These are phyloP conservation scores for Epichloe brachyelytri DNA, from an alignment of 2,329 filamentous ascomycete species.

Conservation along the genomic window DNA sequence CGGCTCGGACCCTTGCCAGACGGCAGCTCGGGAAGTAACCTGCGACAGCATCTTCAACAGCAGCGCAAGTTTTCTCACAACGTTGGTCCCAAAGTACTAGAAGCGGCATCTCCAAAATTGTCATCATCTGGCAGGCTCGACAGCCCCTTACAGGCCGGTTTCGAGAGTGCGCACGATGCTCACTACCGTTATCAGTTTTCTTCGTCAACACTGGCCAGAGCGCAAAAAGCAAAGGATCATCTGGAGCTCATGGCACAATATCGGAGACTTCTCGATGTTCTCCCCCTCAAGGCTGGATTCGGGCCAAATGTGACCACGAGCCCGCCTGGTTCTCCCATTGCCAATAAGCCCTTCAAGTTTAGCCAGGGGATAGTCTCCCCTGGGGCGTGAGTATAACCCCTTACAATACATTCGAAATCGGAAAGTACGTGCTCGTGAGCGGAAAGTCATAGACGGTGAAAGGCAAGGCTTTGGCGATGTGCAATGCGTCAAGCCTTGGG, in stretches of 20 bases:
- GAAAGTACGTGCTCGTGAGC: constrained; percentile 68
- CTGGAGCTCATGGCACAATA: constrained; percentile 82
- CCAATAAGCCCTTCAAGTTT: constrained; percentile 18
- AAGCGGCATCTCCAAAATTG: constrained; percentile 26
- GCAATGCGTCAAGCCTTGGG: constrained; percentile 59
- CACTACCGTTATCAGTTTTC: constrained; percentile 57
- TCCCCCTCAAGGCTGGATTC: constrained; percentile 49
- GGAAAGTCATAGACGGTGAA: constrained; percentile 60
- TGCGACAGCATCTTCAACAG: constrained; percentile 59
- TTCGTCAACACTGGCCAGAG: constrained; percentile 64
- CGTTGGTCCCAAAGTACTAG: constrained; percentile 43
- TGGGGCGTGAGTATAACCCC: constrained; percentile 74
- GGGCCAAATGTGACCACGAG: constrained; percentile 27
- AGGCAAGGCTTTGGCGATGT: constrained; percentile 67
- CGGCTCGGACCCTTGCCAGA: constrained; percentile 40
- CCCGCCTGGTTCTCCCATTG: constrained; percentile 27
- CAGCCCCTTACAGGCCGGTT: constrained; percentile 34
- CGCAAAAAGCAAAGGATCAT: constrained; percentile 71
- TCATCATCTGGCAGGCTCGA: constrained; percentile 26
- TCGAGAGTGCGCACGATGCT: constrained; percentile 30
- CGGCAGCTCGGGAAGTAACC: constrained; percentile 40
- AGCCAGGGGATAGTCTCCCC: constrained; percentile 17
- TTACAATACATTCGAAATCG: constrained; percentile 87
- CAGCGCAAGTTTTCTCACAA: constrained; percentile 51
- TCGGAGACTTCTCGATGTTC: constrained; percentile 60